Evolutionary conservation across 495 filamentous ascomycete species (phyloP).

Genomic region (Penicillium maclennaniae): DNA sequence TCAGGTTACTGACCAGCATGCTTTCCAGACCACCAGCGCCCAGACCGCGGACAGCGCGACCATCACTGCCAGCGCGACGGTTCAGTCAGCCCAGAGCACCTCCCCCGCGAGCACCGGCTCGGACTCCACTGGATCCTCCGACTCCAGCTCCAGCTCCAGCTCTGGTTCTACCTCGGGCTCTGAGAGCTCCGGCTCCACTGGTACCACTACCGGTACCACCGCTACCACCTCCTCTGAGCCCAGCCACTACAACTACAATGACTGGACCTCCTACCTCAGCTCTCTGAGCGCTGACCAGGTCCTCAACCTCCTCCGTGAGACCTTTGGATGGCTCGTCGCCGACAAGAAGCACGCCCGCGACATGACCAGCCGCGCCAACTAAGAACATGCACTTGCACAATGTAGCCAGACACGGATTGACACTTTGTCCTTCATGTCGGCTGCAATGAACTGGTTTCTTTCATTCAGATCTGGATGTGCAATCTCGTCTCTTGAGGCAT

Average conservation of each 20-base stretch:
- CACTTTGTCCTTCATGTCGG: background rate
- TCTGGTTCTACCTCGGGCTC: background rate
- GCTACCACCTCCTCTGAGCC: background rate
- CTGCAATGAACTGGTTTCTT: constrained; percentile 8
- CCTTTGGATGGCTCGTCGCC: constrained; percentile 36
- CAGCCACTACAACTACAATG: constrained; percentile 19
- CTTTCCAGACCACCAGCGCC: constrained; percentile 19
- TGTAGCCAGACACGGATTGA: background rate
- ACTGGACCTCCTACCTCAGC: constrained; percentile 33
- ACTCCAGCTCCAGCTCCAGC: constrained; percentile 3
- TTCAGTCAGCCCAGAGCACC: constrained; percentile 20
- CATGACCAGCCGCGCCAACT: constrained; percentile 24
- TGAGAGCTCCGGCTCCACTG: no score
- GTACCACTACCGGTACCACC: no score
- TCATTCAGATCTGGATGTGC: constrained; percentile 15
- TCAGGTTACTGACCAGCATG: constrained; percentile 22
- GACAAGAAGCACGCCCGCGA: constrained; percentile 39
- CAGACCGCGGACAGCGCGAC: constrained; percentile 9
- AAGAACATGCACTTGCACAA: constrained; percentile 5
- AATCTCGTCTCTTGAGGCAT: constrained; percentile 5
- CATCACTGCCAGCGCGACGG: constrained; percentile 18
- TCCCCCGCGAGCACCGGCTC: constrained; percentile 11
- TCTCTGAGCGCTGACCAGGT: constrained; percentile 37
- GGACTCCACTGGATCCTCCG: constrained; percentile 1
- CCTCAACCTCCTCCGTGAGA: constrained; percentile 31